Evolutionary conservation across 352 stramenopile species (phyloP), one percentile per base, ranked within the genome.

Genomic region (Phytopythium montanum): DNA sequence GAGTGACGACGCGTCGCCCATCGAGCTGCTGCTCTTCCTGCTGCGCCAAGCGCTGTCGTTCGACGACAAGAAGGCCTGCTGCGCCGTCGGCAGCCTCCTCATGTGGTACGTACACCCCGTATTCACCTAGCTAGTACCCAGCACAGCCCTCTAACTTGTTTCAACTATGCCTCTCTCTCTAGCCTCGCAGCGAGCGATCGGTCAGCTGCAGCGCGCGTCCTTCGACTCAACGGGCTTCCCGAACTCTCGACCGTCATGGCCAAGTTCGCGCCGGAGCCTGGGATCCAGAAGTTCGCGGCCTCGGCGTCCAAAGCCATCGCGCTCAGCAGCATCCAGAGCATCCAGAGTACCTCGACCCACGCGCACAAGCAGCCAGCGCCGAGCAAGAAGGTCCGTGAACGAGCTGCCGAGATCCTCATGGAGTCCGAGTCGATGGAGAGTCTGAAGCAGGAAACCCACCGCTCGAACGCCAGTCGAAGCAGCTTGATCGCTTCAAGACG

Each of bases 11-110:
- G 69, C 86, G 29, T 81, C 79, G 3, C 75, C 84, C 1, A 70
- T 92, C n/a, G 85, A 81, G 18, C 61, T 92, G 4, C 46, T 92
- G 42, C 63, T 92, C n/a, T 86, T 88, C 46, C 59, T 94, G 18
- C 59, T 94, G 13, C 76, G 82, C 1, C 84, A 94, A 62, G 75
- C 71, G 8, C 76, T 92, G 0, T 81, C 78, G 42, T 76, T 86
- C 28, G 84, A 94, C 36, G 84, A 92, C 69, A 90, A 90, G 60
- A 94, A 94, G 59, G 82, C 81, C 28, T 82, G 75, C 25, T 94
- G 84, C 61, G 84, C 84, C 3, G 75, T 88, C 16, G 83, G 76
- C 7, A 90, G 78, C 13, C 70, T 94, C 48, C 65, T 92, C 9
- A 79, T 94, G 70, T 92, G 84, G 78, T 88, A 71, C 25, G 69